Evolutionary conservation across 139 green algal genomes (phyloP), one percentile per base, ranked within the genome.

Genomic region (Coelastrella sp.): DNA sequence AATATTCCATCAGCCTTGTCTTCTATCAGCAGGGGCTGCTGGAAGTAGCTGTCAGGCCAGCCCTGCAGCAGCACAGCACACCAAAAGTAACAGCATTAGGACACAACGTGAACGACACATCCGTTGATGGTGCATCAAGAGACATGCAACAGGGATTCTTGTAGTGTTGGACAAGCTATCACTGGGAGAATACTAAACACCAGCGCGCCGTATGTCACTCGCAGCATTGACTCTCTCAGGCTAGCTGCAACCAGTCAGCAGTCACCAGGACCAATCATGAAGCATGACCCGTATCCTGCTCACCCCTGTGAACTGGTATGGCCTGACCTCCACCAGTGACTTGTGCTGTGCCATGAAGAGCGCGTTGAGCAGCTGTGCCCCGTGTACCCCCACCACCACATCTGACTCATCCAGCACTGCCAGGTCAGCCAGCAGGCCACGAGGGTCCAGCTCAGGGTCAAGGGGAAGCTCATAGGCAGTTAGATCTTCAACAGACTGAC

Each of bases 331-430:
- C 60, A 86, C 60, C 22, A 86, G 60, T 24, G 59, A 24, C 81
- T 86, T 86, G n/a, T 74, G 59, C 1, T 59, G 59, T 58, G 59
- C n/a, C 81, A 86, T 86, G 60, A 66, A 86, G 59, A 86, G 81
- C 22, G 81, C 59, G 59, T 86, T 86, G 59, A 60, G 59, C 4
- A 86, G 60, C 81, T 86, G 81, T 24, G 81, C 81, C 7, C 81
- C 81, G 25, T 86, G 81, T 24, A 86, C n/a, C 59, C 81, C 81
- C 59, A 86, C 81, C 81, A 86, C 59, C 81, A 86, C 81, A 59
- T 86, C 81, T 12, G 60, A 7, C 19, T 85, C 20, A 4, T 85
- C 56, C 19, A 70, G 57, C 79, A 85, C 22, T 20, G 79, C 79
- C 19, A 85, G 11, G 58, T 85, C 81, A 59, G 17, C 7, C 24